Evolutionary conservation across 2,329 filamentous ascomycete species (phyloP), one percentile per base, ranked within the genome.

Genomic region (Teratosphaeria destructans): DNA sequence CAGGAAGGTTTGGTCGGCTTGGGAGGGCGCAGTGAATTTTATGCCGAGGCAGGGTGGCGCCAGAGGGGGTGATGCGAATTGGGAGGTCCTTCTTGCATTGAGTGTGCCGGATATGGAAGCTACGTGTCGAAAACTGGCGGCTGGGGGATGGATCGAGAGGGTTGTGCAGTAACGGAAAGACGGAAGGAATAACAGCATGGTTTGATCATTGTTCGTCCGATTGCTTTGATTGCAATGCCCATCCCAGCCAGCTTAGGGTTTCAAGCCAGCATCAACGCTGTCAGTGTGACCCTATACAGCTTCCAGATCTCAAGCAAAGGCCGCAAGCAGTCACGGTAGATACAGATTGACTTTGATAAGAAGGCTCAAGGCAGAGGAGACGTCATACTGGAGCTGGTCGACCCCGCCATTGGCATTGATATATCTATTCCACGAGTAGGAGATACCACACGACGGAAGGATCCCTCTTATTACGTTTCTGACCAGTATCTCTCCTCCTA

Each of bases 1-100:
- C 8, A 43, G 60, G 11, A 61, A 59, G 57, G 56, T 55, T 6
- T 61, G 60, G 60, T 59, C 60, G 35, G 55, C 57, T 26, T 57
- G 54, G 19, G 60, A 57, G 34, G 60, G 60, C 14, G 57, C 60
- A 12, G 52, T 56, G 26, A 61, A 61, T 29, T 52, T 61, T n/a
- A 23, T 61, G 55, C 60, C 60, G 12, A 57, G 60, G 11, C 54
- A 54, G 43, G 59, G 59, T 27, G 59, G 59, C 16, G 43, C 34
- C 8, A 43, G 35, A 35, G 60, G 57, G 1, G 27, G n/a, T 16
- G 11, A 43, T 43, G 60, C 60, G n/a, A 37, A 59, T 27, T 61
- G 54, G 57, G 57, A 61, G 57, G 54, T 61, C 16, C 39, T 57
- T 29, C 55, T 61, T 10, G 60, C 52, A 32, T 34, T 61, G 55